Conservation (phyloP, 768 basidiomycete genomes). For the Kwoniella shandongensis region DNA sequence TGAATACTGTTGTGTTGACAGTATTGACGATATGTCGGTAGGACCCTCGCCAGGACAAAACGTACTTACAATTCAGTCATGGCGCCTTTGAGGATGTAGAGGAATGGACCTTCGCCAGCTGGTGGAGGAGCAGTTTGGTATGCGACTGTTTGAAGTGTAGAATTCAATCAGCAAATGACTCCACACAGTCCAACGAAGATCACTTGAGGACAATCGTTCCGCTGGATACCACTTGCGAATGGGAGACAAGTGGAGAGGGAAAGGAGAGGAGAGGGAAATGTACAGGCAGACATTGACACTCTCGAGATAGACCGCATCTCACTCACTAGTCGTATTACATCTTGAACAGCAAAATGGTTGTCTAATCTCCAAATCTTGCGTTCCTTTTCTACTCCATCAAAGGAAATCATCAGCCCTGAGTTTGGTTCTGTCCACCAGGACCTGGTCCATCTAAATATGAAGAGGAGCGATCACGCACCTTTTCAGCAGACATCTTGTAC, state of each 20-base stretch:
- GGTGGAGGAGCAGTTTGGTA: slow-evolving; percentile 80
- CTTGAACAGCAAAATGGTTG: slow-evolving; percentile 45
- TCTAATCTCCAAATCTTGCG: slow-evolving; percentile 44
- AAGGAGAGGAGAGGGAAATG: no score
- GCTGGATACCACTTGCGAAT: no score
- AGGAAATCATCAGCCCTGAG: no score
- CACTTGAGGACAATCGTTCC: no score
- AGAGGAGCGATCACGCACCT: slow-evolving; percentile 60
- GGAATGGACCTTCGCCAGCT: slow-evolving; percentile 69
- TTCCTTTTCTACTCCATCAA: slow-evolving; percentile 31
- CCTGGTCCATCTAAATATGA: neutral
- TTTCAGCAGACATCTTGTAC: slow-evolving; percentile 72
- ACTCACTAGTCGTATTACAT: slow-evolving; percentile 50
- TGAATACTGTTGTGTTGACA: neutral
- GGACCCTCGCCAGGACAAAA: neutral
- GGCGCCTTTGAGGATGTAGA: slow-evolving; percentile 78
- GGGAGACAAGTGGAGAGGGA: no score
- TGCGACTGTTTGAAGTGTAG: slow-evolving; percentile 56
- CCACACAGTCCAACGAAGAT: no score
- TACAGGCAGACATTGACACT: no score
- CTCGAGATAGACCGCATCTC: no score
- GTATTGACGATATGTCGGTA: neutral
- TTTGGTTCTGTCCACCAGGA: no score
- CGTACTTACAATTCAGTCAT: slow-evolving; percentile 64
- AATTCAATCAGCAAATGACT: no score